Evolutionary conservation across 352 stramenopile genomes (phyloP).

Genomic region (Globisporangium polare): DNA sequence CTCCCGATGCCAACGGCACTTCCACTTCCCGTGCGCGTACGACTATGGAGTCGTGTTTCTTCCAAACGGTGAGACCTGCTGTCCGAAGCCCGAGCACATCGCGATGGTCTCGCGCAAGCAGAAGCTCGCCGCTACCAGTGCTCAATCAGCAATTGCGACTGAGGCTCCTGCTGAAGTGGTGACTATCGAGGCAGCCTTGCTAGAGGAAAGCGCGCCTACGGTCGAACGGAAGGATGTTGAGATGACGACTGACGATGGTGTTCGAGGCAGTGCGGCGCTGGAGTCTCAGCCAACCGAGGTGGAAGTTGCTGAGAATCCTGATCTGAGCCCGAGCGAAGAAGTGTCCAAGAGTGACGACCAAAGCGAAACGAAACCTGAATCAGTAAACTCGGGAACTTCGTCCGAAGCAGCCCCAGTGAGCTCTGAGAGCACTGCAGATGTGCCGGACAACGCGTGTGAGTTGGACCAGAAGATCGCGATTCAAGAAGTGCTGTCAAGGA

Average conservation of each 20-base stretch:
- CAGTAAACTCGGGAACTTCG: no score
- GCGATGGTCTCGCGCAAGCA: slow-evolving; percentile 39
- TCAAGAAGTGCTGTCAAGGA: background rate
- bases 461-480: background rate
- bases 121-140: slow-evolving; percentile 2
- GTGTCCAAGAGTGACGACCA: background rate
- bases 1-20: slow-evolving; percentile 86
- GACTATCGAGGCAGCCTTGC: background rate
- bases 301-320: background rate
- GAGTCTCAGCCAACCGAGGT: background rate
- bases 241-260: background rate
- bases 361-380: background rate
- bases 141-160: background rate
- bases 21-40: slow-evolving; percentile 92
- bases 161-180: background rate
- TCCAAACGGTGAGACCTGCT: slow-evolving; percentile 66
- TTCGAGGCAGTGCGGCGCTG: background rate
- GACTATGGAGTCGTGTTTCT: slow-evolving; percentile 71
- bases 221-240: background rate
- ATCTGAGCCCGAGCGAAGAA: background rate
- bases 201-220: background rate
- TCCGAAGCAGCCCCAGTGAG: no score
- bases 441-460: background rate
- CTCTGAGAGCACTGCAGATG: background rate
- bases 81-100: slow-evolving; percentile 45